Evolutionary conservation across 2,329 filamentous ascomycete genomes (phyloP).

Genomic region (Elsinoe necatrix): DNA sequence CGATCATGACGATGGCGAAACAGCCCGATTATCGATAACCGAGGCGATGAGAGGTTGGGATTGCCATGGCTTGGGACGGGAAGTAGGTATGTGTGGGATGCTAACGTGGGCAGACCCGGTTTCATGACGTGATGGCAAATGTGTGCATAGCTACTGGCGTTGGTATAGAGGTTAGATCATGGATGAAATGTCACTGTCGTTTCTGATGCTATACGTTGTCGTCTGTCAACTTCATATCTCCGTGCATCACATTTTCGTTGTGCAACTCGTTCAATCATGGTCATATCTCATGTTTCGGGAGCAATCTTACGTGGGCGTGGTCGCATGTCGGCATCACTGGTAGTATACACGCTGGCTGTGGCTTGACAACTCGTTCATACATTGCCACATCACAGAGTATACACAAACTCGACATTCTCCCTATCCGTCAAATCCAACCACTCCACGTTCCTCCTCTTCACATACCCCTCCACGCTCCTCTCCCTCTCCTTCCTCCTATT

Average conservation of each 20-base stretch:
- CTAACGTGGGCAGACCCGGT: not conserved
- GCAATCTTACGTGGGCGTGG: too few relatives aligned
- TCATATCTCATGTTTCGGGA: too few relatives aligned
- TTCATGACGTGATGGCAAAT: not conserved
- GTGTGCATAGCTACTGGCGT: not conserved
- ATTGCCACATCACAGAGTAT: conserved; percentile 42
- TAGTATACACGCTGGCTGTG: too few relatives aligned
- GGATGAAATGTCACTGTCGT: not conserved
- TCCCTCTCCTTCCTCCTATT: conserved; percentile 51
- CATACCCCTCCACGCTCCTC: conserved; percentile 48
- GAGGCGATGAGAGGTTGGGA: not conserved
- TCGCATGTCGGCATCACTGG: too few relatives aligned
- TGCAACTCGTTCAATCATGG: too few relatives aligned
- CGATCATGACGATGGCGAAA: not conserved
- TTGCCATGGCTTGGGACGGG: not conserved
- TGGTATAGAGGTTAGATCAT: not conserved
- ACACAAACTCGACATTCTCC: conserved; percentile 55
- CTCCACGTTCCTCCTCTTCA: conserved; percentile 58
- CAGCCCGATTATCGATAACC: not conserved
- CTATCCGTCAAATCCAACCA: conserved; percentile 55
- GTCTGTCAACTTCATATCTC: not conserved
- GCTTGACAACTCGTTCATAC: too few relatives aligned
- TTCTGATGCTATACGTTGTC: not conserved
- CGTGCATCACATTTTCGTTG: too few relatives aligned
- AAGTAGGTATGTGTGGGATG: not conserved